Conservation (phyloP, 1,284 basidiomycete genomes). For the Gymnopus androsaceus region DNA sequence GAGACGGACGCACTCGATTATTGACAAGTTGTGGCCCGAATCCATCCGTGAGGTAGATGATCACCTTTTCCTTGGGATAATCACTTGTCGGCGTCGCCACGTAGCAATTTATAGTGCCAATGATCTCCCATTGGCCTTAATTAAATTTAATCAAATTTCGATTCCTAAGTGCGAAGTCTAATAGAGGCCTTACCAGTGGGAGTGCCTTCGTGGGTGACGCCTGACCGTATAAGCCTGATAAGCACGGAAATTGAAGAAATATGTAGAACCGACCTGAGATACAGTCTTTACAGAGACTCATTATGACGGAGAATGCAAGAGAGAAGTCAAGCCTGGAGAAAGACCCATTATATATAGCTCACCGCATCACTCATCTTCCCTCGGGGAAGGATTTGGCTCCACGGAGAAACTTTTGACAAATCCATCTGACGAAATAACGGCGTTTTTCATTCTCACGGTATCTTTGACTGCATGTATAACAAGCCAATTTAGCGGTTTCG, state of each 20-base stretch:
- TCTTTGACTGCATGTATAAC: background rate
- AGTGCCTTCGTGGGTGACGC: constrained; percentile 58
- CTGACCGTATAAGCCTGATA: constrained; percentile 30
- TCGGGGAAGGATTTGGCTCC: too few species aligned
- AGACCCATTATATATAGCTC: too few species aligned
- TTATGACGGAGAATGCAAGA: background rate
- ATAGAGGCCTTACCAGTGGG: constrained; percentile 6
- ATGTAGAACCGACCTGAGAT: constrained; percentile 36
- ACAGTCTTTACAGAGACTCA: constrained; percentile 50
- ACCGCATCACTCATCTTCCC: too few species aligned
- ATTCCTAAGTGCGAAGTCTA: background rate
- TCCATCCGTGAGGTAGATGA: constrained; percentile 53
- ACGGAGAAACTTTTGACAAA: constrained; percentile 7
- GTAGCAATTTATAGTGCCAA: constrained; percentile 49
- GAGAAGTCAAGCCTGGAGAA: too few species aligned
- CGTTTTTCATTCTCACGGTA: background rate
- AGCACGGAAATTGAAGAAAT: background rate
- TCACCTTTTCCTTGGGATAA: constrained; percentile 53
- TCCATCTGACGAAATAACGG: background rate
- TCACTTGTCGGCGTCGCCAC: constrained; percentile 47
- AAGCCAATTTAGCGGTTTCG: background rate
- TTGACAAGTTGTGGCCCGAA: constrained; percentile 37
- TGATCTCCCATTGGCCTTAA: constrained; percentile 21
- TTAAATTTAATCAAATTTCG: background rate
- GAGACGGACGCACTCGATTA: background rate